Conservation (phyloP, 1,284 basidiomycete genomes). For the Leccinum subfulvum region DNA sequence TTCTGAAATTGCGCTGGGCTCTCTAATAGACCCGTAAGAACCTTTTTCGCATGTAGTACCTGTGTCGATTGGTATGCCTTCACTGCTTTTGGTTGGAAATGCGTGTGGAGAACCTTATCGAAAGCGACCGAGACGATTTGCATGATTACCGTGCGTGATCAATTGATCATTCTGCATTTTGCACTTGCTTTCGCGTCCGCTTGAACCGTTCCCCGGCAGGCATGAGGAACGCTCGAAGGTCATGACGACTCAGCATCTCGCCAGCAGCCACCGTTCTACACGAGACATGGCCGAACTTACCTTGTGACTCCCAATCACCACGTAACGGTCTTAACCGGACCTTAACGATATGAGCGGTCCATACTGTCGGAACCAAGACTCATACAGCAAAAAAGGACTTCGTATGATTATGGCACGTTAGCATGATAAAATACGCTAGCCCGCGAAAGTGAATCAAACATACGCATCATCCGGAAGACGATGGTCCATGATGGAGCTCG, state of each 20-base stretch:
- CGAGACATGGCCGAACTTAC: neutral
- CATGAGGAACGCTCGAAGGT: neutral
- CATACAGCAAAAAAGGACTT: slow-evolving; percentile 5
- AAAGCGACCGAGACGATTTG: neutral
- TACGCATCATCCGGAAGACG: slow-evolving; percentile 6
- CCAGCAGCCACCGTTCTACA: slow-evolving; percentile 2
- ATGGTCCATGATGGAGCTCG: slow-evolving; percentile 6
- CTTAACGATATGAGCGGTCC: slow-evolving; percentile 15
- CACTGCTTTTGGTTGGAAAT: neutral
- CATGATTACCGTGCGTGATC: neutral
- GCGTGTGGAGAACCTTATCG: neutral
- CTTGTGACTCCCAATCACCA: slow-evolving; percentile 17
- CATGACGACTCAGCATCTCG: slow-evolving; percentile 2
- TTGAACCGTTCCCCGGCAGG: slow-evolving; percentile 5
- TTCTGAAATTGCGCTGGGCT: neutral
- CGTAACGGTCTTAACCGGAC: slow-evolving; percentile 6
- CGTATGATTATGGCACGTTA: neutral
- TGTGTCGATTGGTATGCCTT: neutral
- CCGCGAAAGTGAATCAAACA: neutral
- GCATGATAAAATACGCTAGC: neutral
- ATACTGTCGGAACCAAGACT: slow-evolving; percentile 12
- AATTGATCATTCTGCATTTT: neutral
- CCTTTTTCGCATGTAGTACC: neutral
- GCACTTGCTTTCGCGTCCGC: slow-evolving; percentile 3
- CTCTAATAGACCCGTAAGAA: neutral